Evolutionary conservation across 345 rosid species (phyloP), one percentile per base, ranked within the genome.

Genomic region (Corchorus capsularis): DNA sequence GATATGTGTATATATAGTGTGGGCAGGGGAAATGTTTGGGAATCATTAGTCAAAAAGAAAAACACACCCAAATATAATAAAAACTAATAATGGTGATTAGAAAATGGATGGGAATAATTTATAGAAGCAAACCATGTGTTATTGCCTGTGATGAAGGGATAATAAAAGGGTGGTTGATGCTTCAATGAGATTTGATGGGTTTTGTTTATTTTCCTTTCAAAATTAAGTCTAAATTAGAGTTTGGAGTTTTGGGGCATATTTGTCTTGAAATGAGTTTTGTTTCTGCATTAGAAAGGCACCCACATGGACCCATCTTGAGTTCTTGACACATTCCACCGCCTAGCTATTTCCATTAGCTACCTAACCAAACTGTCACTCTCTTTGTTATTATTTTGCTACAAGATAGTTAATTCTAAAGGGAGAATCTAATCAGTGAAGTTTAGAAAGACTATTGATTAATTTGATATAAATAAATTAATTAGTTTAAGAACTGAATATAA

Each of bases 41-140:
- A 69, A 50, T 69, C 72, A 69, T 32, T 32, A 69, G 43, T 27
- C 10, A 49, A 66, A 68, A 68, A 49, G 57, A 4, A 68, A 69
- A 27, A 50, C 27, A 27, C 27, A 12, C 59, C 16, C 5, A 49
- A 27, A 14, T 46, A 68, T 54, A 20, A 19, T 8, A 20, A 8
- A 7, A 2, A 12, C 11, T 59, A 22, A 4, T 69, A 50, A 32
- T 50, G 8, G 19, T 69, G 14, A 69, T 49, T 69, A 69, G 43
- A 69, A 50, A 50, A 13, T 27, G 45, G 45, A 17, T 69, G 59
- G 59, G 72, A 52, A 49, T 69, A 49, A 15, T 49, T 50, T 69
- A 69, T 67, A 27, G 37, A 17, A 50, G 59, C 72, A 69, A 69
- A 49, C 72, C 72, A 69, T 50, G 72, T 66, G 71, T 66, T 20